phyloP scores from a whole-genome alignment of 768 basidiomycete genomes.

The Leccinum sublutescens region DNA sequence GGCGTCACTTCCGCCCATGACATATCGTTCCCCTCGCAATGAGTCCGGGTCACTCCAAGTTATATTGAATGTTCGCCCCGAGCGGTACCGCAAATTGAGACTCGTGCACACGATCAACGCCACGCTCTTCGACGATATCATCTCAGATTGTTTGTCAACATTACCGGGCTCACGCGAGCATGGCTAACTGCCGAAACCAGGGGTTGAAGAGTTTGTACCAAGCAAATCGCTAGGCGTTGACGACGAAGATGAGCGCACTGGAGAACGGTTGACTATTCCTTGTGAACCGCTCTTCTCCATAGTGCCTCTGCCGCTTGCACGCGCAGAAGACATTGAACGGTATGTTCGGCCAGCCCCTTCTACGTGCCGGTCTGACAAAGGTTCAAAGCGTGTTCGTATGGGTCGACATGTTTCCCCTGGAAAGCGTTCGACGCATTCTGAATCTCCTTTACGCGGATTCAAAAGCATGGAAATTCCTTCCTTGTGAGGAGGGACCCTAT shows the following conservation, averaged over 20 bases:
- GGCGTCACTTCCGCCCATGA: slow-evolving; percentile 46
- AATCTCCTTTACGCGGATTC: slow-evolving; percentile 32
- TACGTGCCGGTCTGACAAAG: background rate
- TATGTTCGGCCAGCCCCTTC: slow-evolving; percentile 21
- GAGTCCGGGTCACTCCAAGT: slow-evolving; percentile 20
- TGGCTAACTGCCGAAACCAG: slow-evolving; percentile 26
- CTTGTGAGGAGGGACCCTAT: slow-evolving; percentile 18
- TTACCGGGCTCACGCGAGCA: background rate
- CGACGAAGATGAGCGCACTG: slow-evolving; percentile 39
- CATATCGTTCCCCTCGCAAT: slow-evolving; percentile 34
- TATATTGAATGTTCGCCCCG: slow-evolving; percentile 41
- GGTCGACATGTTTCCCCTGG: slow-evolving; percentile 51
- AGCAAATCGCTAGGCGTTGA: slow-evolving; percentile 32
- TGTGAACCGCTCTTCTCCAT: slow-evolving; percentile 40
- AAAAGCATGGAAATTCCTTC: slow-evolving; percentile 30
- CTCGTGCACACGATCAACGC: slow-evolving; percentile 39
- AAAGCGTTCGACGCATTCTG: slow-evolving; percentile 45
- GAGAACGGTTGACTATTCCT: slow-evolving; percentile 44
- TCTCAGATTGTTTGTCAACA: slow-evolving; percentile 39
- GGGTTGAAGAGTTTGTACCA: slow-evolving; percentile 41
- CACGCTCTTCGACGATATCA: slow-evolving; percentile 30
- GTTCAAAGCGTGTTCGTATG: slow-evolving; percentile 44
- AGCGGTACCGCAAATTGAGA: slow-evolving; percentile 52
- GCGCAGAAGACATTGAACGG: slow-evolving; percentile 44
- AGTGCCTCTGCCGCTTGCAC: slow-evolving; percentile 33